A percentile compares a stretch with the other conserved stretches of the same genome.
Evolutionary conservation across 164 flowering plant genomes (phyloP).

Genomic region (Stephania cephalantha): DNA sequence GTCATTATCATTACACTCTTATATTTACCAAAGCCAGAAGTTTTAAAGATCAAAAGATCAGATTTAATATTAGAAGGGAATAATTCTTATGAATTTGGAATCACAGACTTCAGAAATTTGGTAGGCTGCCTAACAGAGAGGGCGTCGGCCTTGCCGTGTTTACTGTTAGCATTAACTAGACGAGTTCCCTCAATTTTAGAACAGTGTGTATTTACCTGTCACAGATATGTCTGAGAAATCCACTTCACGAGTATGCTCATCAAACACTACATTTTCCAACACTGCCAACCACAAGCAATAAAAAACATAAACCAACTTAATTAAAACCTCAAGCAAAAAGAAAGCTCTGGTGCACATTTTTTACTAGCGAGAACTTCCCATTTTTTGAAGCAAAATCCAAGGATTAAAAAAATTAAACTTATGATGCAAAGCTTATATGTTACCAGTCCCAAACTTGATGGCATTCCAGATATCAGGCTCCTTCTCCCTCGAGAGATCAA

Average conservation of each 20-base stretch:
- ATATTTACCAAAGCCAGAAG: too few species aligned
- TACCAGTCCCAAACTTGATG: constrained; percentile 97
- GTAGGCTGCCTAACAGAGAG: background rate
- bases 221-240: constrained; percentile 90
- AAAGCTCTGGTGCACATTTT: background rate
- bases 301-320: background rate
- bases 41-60: too few species aligned
- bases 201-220: constrained; percentile 48
- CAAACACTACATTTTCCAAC: constrained; percentile 92
- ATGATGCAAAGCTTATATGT: background rate
- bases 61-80: too few species aligned
- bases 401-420: background rate
- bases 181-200: background rate
- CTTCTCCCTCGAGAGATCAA: constrained; percentile 79
- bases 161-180: background rate
- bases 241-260: constrained; percentile 90
- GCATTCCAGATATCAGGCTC: constrained; percentile 99
- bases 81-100: too few species aligned
- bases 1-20: too few species aligned
- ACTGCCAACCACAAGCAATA: constrained; percentile 39
- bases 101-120: background rate
- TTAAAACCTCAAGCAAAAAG: background rate
- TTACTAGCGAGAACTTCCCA: background rate
- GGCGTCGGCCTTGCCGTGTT: background rate
- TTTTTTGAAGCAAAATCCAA: background rate